These are phyloP conservation scores for Talaromyces ruber DNA, from an alignment of 495 filamentous ascomycete species.

Conservation along the genomic window DNA sequence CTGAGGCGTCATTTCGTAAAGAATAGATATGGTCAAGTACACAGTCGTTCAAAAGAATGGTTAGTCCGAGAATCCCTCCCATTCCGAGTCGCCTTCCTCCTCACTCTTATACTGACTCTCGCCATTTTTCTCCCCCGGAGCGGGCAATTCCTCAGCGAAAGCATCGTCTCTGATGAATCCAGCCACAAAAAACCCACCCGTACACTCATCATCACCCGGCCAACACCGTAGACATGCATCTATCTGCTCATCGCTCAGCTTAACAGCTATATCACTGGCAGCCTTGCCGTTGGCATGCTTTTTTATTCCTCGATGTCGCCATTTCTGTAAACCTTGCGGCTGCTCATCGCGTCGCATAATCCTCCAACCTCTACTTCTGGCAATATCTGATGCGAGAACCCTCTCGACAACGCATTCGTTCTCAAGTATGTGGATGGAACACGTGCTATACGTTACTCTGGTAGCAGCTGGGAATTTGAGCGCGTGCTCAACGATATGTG, in stretches of 20 bases:
- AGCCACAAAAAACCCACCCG: slow-evolving; percentile 66
- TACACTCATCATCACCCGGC: slow-evolving; percentile 69
- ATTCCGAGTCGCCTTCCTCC: slow-evolving; percentile 27
- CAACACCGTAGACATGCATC: slow-evolving; percentile 76
- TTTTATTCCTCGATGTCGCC: slow-evolving; percentile 57
- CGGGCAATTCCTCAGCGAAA: not conserved
- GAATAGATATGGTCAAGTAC: not conserved
- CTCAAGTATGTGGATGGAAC: slow-evolving; percentile 76
- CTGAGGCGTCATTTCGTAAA: not conserved
- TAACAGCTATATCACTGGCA: slow-evolving; percentile 8
- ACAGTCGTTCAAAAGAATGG: not conserved
- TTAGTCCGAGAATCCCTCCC: slow-evolving; percentile 40
- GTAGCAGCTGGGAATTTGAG: slow-evolving; percentile 70
- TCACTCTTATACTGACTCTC: slow-evolving; percentile 9
- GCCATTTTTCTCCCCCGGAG: not conserved
- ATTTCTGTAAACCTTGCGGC: slow-evolving; percentile 58
- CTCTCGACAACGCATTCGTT: slow-evolving; percentile 77
- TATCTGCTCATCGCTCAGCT: slow-evolving; percentile 42
- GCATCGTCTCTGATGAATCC: slow-evolving; percentile 49
- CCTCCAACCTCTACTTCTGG: slow-evolving; percentile 63
- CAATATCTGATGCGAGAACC: slow-evolving; percentile 57
- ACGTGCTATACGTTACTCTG: slow-evolving; percentile 85
- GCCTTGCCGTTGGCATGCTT: slow-evolving; percentile 18
- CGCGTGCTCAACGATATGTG: slow-evolving; percentile 70
- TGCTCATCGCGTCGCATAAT: slow-evolving; percentile 63